A percentile compares a stretch with the other conserved stretches of the same genome.
phyloP scores from a whole-genome alignment of 345 rosid genomes.

The Trapa incisa region DNA sequence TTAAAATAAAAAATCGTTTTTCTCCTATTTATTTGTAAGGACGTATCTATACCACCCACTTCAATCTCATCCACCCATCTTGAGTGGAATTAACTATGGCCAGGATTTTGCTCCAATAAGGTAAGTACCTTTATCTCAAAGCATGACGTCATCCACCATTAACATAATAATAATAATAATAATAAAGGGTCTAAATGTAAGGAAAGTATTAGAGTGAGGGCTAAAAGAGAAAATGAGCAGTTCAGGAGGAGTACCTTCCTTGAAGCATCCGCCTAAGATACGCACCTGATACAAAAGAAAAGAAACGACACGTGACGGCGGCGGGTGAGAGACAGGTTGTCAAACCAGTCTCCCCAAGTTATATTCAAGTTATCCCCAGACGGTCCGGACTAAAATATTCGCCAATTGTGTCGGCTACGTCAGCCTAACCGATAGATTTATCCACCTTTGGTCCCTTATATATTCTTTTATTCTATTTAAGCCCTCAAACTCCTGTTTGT shows the following conservation, averaged over 20 bases:
- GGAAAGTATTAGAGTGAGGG: too few species aligned
- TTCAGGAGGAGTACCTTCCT: conserved; percentile 1
- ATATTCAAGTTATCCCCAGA: conserved; percentile 21
- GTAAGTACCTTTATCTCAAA: background rate
- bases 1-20: too few species aligned
- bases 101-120: background rate
- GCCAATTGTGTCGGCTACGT: background rate
- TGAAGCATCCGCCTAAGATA: conserved; percentile 7
- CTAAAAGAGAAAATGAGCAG: background rate
- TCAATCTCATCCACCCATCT: background rate
- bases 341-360: background rate
- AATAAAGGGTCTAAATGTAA: too few species aligned
- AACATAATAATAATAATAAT: too few species aligned
- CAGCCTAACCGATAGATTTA: background rate
- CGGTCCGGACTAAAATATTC: background rate
- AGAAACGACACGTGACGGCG: conserved; percentile 28
- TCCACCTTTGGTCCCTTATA: background rate
- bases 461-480: background rate
- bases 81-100: too few species aligned
- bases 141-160: background rate
- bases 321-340: conserved; percentile 11
- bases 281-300: conserved; percentile 20
- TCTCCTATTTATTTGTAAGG: background rate
- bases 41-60: background rate
- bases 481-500: too few species aligned